phyloP scores from a whole-genome alignment of 202 grass and related monocot genomes.

The Elaeis oleifera region DNA sequence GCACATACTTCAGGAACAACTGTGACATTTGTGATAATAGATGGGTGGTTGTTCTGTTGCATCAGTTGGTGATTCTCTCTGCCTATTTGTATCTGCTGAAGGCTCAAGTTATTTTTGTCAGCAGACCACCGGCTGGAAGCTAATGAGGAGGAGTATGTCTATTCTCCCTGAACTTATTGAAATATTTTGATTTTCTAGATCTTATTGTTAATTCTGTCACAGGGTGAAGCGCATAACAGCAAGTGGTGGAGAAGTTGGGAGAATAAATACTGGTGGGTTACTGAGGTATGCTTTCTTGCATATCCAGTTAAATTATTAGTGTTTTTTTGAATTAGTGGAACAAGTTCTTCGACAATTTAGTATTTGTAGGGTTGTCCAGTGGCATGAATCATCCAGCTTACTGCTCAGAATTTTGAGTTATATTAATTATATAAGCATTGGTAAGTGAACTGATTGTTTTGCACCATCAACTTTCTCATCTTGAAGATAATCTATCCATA shows the following conservation, averaged over 20 bases:
- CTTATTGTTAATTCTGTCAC: conserved; percentile 26
- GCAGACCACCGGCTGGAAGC: conserved; percentile 82
- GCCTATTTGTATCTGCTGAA: conserved; percentile 94
- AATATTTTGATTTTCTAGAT: conserved; percentile 11
- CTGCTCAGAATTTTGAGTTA: too few relatives aligned
- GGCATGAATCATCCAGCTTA: too few relatives aligned
- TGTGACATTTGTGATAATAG: conserved; percentile 95
- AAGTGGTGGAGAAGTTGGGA: conserved; percentile 93
- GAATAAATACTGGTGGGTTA: conserved; percentile 84
- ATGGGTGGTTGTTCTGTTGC: conserved; percentile 87
- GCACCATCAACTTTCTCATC: too few relatives aligned
- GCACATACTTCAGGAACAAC: conserved; percentile 76
- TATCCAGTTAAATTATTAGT: background rate
- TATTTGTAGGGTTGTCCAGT: too few relatives aligned
- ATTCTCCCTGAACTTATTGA: conserved; percentile 14
- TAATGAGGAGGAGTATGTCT: conserved; percentile 83
- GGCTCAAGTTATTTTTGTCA: conserved; percentile 76
- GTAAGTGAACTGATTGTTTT: too few relatives aligned
- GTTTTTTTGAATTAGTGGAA: too few relatives aligned
- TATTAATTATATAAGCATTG: too few relatives aligned
- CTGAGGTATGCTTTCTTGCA: conserved; percentile 50
- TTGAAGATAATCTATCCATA: too few relatives aligned
- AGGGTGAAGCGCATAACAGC: conserved; percentile 90
- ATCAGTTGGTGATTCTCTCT: conserved; percentile 90
- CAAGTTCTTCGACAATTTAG: too few relatives aligned